These are phyloP conservation scores for Whalleya microplaca DNA, from an alignment of 2,329 filamentous ascomycete genomes.

Conservation along the genomic window DNA sequence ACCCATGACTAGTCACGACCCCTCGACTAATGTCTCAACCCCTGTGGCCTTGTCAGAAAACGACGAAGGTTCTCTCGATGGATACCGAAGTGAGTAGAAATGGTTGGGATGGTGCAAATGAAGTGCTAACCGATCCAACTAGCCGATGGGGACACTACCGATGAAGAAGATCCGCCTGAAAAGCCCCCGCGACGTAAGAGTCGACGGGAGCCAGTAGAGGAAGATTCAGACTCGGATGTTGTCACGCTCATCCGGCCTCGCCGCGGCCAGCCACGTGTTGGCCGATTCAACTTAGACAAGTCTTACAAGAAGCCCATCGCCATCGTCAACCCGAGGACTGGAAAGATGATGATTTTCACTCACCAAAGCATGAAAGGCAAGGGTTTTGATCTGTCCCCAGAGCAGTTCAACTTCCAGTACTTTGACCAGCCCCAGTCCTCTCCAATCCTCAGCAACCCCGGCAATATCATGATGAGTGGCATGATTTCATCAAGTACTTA, in stretches of 20 bases:
- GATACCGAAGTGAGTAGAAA: slow-evolving; percentile 61
- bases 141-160: slow-evolving; percentile 66
- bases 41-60: slow-evolving; percentile 39
- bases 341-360: slow-evolving; percentile 68
- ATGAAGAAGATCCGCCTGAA: slow-evolving; percentile 58
- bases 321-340: slow-evolving; percentile 59
- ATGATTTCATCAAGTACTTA: slow-evolving; percentile 63
- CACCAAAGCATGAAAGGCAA: slow-evolving; percentile 50
- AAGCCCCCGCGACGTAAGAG: slow-evolving; percentile 53
- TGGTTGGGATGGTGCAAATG: slow-evolving; percentile 20
- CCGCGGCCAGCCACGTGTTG: slow-evolving; percentile 57
- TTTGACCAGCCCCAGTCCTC: slow-evolving; percentile 45
- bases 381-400: slow-evolving; percentile 56
- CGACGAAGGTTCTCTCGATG: slow-evolving; percentile 53
- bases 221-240: slow-evolving; percentile 54
- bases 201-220: slow-evolving; percentile 44
- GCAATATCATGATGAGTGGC: slow-evolving; percentile 79
- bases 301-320: slow-evolving; percentile 61
- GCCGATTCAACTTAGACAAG: slow-evolving; percentile 58
- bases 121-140: slow-evolving; percentile 43
- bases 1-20: slow-evolving; percentile 41
- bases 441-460: slow-evolving; percentile 68
- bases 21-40: slow-evolving; percentile 39
- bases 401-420: slow-evolving; percentile 57
- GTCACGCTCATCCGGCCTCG: slow-evolving; percentile 51